Base-by-base conservation (phyloP, 805 yeast genomes). In the Komagataella phaffii region DNA sequence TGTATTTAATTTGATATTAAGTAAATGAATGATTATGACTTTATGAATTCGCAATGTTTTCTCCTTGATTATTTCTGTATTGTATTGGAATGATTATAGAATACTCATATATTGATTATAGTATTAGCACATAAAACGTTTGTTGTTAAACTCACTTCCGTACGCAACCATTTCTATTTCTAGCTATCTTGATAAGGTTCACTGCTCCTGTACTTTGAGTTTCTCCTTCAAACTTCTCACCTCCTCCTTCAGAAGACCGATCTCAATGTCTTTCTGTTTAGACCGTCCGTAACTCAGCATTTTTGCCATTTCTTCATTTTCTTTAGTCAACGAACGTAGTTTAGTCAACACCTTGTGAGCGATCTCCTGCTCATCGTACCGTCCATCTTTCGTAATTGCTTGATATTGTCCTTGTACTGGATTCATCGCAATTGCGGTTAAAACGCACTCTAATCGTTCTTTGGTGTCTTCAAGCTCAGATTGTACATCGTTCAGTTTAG, bases 271-370 rank as follows among this genome's bases (percentile, higher is more conserved):
- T 54, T 80, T 69, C 59, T 86, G 88, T 59, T 83, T 83, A 46
- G 85, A 74, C 61, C 81, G 81, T n/a, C 95, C 88, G 64, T 74
- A 82, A 56, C 89, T 80, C 8, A 86, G 64, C 81, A 85, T 79
- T 58, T 78, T 78, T 54, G 82, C 74, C 66, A 88, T 72, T 55
- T 75, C 80, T 53, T 80, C 81, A 61, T 88, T 88, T 61, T 88
- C 95, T 48, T 74, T 75, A 17, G 78, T 78, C 53, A 88, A 66
- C 53, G 74, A 68, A 51, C 77, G 77, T 56, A 88, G 58, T 58
- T 85, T 79, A 45, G 74, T 73, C 45, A 87, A 70, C 53, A 86
- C 77, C 58, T 82, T 81, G 61, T 87, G 93, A 12, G 90, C 80
- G 48, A 85, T 66, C 52, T 85, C 89, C 58, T 85, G 81, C 50